Conservation (phyloP, 2,329 filamentous ascomycete genomes). For the Aspergillus flavus region DNA sequence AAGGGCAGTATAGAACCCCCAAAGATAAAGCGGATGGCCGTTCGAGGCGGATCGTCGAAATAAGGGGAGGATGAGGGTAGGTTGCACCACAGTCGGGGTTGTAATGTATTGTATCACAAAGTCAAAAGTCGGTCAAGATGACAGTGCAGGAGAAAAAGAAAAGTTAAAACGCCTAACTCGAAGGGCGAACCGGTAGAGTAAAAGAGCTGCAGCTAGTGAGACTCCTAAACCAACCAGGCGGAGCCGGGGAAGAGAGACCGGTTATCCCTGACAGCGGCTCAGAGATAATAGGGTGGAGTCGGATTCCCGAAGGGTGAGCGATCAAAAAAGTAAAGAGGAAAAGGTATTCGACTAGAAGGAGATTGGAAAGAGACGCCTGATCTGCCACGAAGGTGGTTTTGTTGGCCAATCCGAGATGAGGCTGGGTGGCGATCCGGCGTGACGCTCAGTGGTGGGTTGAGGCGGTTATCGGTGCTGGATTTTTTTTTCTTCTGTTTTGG, state of each 20-base stretch:
- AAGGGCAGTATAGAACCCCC: conserved; percentile 13
- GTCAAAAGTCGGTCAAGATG: conserved; percentile 41
- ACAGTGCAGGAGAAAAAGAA: conserved; percentile 26
- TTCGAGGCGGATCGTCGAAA: conserved; percentile 20
- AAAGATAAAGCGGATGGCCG: conserved; percentile 15
- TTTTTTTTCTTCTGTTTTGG: background rate
- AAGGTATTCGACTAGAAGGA: background rate
- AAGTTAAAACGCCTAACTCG: conserved; percentile 19
- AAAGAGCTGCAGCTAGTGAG: conserved; percentile 28
- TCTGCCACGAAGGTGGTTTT: conserved; percentile 13
- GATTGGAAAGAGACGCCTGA: conserved; percentile 10
- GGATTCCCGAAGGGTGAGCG: conserved; percentile 12
- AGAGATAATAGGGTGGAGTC: conserved; percentile 8
- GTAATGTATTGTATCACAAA: conserved; percentile 37
- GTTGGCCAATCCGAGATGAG: conserved; percentile 13
- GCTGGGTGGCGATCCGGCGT: conserved; percentile 19
- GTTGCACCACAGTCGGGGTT: conserved; percentile 35
- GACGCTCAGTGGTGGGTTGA: conserved; percentile 7
- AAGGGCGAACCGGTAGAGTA: conserved; percentile 22
- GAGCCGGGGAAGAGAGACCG: conserved; percentile 18
- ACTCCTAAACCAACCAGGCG: conserved; percentile 21
- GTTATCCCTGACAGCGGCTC: conserved; percentile 18
- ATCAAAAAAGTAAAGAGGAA: conserved; percentile 10
- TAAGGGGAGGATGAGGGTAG: conserved; percentile 22
- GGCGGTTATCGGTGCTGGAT: background rate